These are phyloP conservation scores for Dothidotthia symphoricarpi DNA, from an alignment of 2,329 filamentous ascomycete genomes.

Conservation along the genomic window DNA sequence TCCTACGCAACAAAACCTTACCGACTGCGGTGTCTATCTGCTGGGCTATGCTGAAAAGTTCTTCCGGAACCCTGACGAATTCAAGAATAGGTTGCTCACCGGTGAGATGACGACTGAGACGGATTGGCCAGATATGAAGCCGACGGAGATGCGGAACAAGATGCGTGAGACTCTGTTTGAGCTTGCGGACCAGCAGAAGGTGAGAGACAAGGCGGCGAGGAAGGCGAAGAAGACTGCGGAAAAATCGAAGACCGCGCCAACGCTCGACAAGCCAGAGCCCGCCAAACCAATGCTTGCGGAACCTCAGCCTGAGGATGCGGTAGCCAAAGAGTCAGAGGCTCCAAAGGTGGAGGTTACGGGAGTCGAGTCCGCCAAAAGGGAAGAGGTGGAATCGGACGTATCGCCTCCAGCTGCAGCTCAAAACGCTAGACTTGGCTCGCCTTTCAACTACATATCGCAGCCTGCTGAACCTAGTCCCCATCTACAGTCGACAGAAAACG, in stretches of 20 bases:
- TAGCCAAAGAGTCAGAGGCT: too few species aligned
- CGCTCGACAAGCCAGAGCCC: too few species aligned
- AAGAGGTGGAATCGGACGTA: background rate
- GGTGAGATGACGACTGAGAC: slow-evolving; percentile 58
- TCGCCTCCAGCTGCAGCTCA: background rate
- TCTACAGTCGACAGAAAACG: background rate
- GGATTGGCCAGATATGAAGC: slow-evolving; percentile 56
- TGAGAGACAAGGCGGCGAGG: slow-evolving; percentile 9
- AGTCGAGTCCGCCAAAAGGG: slow-evolving; percentile 1
- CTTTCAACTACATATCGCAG: slow-evolving; percentile 5
- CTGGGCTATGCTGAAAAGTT: slow-evolving; percentile 84
- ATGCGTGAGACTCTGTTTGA: slow-evolving; percentile 66
- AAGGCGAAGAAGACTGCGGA: slow-evolving; percentile 14
- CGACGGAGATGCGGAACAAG: slow-evolving; percentile 60
- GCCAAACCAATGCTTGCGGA: too few species aligned
- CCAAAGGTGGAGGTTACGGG: background rate
- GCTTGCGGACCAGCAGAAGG: slow-evolving; percentile 54
- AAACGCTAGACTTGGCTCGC: slow-evolving; percentile 11
- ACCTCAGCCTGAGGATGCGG: too few species aligned
- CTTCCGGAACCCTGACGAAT: slow-evolving; percentile 68
- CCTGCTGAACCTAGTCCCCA: background rate
- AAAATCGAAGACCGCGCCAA: too few species aligned
- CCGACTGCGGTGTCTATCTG: slow-evolving; percentile 86
- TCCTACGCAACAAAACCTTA: slow-evolving; percentile 78
- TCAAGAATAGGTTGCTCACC: slow-evolving; percentile 65